phyloP scores from a whole-genome alignment of 73 alveolate genomes.

The Paramecium sexaurelia region DNA sequence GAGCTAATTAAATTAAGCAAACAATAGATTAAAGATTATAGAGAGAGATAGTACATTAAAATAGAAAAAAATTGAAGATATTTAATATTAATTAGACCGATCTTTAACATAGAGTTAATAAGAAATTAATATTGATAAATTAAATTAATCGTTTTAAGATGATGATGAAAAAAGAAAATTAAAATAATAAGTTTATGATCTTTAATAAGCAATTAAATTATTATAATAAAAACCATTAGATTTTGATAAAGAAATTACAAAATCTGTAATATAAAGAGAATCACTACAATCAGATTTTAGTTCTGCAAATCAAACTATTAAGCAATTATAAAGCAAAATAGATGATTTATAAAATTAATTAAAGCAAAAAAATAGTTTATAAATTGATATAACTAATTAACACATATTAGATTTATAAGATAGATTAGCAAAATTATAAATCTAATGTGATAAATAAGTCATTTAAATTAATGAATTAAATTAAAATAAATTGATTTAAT shows the following conservation, averaged over 20 bases:
- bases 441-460: neutral
- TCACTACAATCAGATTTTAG: neutral
- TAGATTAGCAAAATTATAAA: neutral
- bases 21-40: neutral
- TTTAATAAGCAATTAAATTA: neutral
- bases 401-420: conserved; percentile 2
- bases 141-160: neutral
- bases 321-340: neutral
- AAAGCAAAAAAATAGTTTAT: neutral
- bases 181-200: neutral
- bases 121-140: neutral
- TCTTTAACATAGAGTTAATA: neutral
- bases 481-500: neutral
- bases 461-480: neutral
- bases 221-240: neutral
- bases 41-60: conserved; percentile 6
- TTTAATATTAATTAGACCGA: neutral
- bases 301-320: neutral
- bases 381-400: neutral
- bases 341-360: neutral
- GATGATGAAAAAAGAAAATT: conserved; percentile 24
- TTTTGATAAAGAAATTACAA: neutral
- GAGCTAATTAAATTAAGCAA: neutral
- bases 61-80: neutral
- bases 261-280: neutral